Base-by-base conservation (phyloP, 345 rosid species). In the Acer negundo region DNA sequence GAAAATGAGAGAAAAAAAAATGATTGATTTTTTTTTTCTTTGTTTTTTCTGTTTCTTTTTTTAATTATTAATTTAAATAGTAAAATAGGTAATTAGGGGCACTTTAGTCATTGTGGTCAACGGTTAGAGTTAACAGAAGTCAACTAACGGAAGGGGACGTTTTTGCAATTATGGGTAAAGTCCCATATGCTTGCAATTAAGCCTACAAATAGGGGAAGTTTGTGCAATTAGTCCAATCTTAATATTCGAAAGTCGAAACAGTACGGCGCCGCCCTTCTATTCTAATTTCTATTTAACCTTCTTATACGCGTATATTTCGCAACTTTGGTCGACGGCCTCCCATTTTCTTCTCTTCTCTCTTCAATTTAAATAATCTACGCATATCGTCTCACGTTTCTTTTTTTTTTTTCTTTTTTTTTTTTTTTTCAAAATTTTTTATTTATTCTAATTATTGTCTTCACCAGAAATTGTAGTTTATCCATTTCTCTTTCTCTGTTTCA, bases 201-300 rank as follows among this genome's bases (percentile, higher is more conserved):
- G n/a, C n/a, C n/a, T n/a, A n/a, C n/a, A n/a, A n/a, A n/a, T n/a
- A n/a, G n/a, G n/a, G n/a, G n/a, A n/a, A n/a, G n/a, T n/a, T n/a
- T n/a, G n/a, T n/a, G n/a, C n/a, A n/a, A n/a, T n/a, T n/a, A n/a
- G n/a, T n/a, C n/a, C n/a, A n/a, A 65, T 51, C 55, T 72, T 77
- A 74, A 65, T 51, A 63, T 72, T 77, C 73, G 74, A 75, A 82
- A 46, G 28, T 77, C 73, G 74, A 75, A 82, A 46, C 28, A 17
- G 40, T 28, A 49, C 75, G 71, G 82, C 85, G 79, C 80, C 70
- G 73, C 46, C 80, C 49, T 44, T 47, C 0, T 19, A 15, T 72
- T 40, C 20, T 3, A 64, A 7, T 42, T 63, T 40, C 38, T 3
- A 64, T 42, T 42, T 63, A 46, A 56, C 38, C 5, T 35, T 4